Conservation (phyloP, 352 stramenopile species). For the Aphanomyces cochlioides region DNA sequence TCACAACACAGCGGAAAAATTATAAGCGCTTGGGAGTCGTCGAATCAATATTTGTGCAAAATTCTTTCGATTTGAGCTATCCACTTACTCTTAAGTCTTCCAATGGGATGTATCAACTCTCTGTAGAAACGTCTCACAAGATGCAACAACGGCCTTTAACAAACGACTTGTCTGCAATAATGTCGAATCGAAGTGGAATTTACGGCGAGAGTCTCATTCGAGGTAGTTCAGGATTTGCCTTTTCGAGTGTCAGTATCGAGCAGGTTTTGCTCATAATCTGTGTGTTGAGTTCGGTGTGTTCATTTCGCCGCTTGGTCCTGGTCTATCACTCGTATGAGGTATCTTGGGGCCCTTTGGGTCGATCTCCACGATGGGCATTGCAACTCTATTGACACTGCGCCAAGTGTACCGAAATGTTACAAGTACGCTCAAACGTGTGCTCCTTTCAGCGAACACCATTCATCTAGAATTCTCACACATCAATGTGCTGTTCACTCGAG, state of each 20-base stretch:
- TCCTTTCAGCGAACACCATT: background rate
- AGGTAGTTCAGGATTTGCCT: background rate
- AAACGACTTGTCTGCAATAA: background rate
- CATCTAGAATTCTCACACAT: background rate
- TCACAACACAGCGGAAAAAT: slow-evolving; percentile 25
- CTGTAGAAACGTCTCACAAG: slow-evolving; percentile 10
- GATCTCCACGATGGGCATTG: background rate
- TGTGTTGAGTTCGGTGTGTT: background rate
- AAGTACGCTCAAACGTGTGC: background rate
- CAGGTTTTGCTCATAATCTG: background rate
- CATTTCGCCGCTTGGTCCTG: slow-evolving; percentile 2
- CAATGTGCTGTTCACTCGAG: background rate
- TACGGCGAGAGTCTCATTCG: background rate
- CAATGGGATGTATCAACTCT: background rate
- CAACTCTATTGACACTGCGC: background rate
- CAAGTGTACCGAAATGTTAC: slow-evolving; percentile 6
- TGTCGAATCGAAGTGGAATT: background rate
- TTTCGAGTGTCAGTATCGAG: slow-evolving; percentile 6
- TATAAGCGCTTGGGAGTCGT: slow-evolving; percentile 18
- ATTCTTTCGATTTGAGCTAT: slow-evolving; percentile 5
- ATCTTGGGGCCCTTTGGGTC: slow-evolving; percentile 13
- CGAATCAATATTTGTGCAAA: slow-evolving; percentile 17
- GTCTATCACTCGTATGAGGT: background rate
- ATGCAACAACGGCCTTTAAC: slow-evolving; percentile 17
- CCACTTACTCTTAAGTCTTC: slow-evolving; percentile 21